Evolutionary conservation across 345 rosid species (phyloP).

Genomic region (Stellera chamaejasme): DNA sequence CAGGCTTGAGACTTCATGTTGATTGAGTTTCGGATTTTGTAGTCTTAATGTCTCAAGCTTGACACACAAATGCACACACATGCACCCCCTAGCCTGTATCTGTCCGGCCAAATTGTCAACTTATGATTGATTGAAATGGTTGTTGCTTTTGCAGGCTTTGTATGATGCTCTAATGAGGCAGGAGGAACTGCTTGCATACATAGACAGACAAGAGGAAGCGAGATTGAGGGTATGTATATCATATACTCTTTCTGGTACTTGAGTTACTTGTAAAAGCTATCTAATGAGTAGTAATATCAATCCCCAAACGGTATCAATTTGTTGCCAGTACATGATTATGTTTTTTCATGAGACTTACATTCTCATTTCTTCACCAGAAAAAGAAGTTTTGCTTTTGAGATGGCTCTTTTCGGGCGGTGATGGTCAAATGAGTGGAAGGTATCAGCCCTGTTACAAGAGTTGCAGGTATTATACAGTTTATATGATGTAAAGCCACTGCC

Average conservation of each 20-base stretch:
- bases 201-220: constrained; percentile 83
- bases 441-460: constrained; percentile 4
- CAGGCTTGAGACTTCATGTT: not conserved
- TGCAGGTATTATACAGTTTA: not conserved
- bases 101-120: too few species aligned
- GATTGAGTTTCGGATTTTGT: too few species aligned
- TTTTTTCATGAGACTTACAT: not conserved
- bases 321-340: not conserved
- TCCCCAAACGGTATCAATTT: too few species aligned
- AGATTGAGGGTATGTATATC: constrained; percentile 44
- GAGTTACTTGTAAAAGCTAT: not conserved
- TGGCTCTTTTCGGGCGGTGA: too few species aligned
- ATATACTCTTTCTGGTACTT: not conserved
- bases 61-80: too few species aligned
- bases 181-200: constrained; percentile 91
- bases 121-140: not conserved
- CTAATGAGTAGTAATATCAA: too few species aligned
- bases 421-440: constrained; percentile 7
- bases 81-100: too few species aligned
- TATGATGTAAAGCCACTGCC: not conserved
- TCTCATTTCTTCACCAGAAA: constrained; percentile 26
- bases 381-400: constrained; percentile 58
- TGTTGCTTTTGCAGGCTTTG: constrained; percentile 48
- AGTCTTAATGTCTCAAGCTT: too few species aligned
- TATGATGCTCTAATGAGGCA: constrained; percentile 93